These are phyloP conservation scores for Malassezia japonica DNA, from an alignment of 1,284 basidiomycete genomes.

Conservation along the genomic window DNA sequence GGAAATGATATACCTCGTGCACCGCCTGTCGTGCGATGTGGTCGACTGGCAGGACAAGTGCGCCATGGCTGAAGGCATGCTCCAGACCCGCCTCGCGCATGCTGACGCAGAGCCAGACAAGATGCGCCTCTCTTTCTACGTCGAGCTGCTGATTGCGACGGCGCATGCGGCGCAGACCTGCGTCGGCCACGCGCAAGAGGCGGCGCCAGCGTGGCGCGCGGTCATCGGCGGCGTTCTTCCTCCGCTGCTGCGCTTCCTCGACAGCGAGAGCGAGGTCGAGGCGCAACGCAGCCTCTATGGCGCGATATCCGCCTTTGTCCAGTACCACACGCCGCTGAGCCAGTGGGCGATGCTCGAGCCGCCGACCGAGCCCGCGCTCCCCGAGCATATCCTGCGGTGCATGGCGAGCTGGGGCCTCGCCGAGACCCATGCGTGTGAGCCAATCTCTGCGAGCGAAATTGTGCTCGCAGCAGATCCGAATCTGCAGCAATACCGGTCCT, in stretches of 20 bases:
- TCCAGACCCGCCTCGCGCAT: neutral
- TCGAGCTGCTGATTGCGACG: constrained; percentile 2
- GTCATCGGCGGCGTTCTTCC: constrained; percentile 3
- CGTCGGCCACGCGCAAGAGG: neutral
- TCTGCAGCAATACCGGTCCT: neutral
- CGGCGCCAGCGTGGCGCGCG: neutral
- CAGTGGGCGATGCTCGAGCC: neutral
- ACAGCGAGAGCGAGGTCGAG: neutral
- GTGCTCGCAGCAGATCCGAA: neutral
- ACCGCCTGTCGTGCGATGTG: neutral
- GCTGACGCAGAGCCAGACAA: neutral
- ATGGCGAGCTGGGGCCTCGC: neutral
- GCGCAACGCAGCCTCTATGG: neutral
- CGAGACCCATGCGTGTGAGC: neutral
- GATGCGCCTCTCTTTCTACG: neutral
- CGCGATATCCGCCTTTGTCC: neutral
- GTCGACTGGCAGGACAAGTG: constrained; percentile 1
- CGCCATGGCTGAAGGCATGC: neutral
- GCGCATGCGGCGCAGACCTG: neutral
- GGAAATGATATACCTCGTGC: constrained; percentile 1
- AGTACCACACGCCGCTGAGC: neutral
- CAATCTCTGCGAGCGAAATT: neutral
- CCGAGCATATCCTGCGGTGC: neutral
- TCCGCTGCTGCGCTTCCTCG: neutral
- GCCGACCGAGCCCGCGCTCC: neutral